Base-by-base conservation (phyloP, 2,329 filamentous ascomycete species). In the Salinomyces thailandicus region DNA sequence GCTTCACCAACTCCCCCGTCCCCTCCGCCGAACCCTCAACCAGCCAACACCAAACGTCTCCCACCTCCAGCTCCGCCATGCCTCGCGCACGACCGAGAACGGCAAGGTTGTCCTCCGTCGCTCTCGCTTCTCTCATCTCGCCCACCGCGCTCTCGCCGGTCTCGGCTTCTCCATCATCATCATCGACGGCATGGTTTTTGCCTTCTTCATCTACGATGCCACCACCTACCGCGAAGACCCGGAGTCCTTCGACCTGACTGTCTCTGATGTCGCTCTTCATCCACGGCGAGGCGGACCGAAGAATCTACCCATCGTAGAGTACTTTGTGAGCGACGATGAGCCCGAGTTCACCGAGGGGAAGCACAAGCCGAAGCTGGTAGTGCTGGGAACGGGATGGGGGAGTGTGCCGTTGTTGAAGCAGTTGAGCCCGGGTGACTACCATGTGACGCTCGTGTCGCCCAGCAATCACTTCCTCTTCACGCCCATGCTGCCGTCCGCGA, bases 401-500 rank as follows among this genome's bases (percentile, higher is more conserved):
- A 85, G 85, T 52, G 83, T 98, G 42, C 85, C 89, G 4, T 66
- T 98, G 41, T 65, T 98, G 49, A 98, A 98, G 65, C 81, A 85
- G 44, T 63, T 98, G 44, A 82, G 89, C 44, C 80, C 86, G 0
- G 85, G 87, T 9, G 85, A 95, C 51, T 98, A 95, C 57, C 87
- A 98, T 60, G 80, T 98, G 48, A 96, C 89, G 4, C 81, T 98
- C 26, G 81, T 98, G 29, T 93, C 86, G 9, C 89, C 91, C 0
- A 82, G 82, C 22, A 96, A 96, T 54, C 94, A 96, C 64, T 98
- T 98, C 64, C 66, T 98, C 19, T 98, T 98, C 61, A 98, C 91
- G 2, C 91, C 91, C 1, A 96, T 98, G 87, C 70, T 98, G 29
- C 91, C 91, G 2, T 94, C 86, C 20, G 93, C 91, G 5, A 98